Evolutionary conservation across 768 basidiomycete genomes (phyloP), one percentile per base, ranked within the genome.

Genomic region (Cyclocybe cylindracea): DNA sequence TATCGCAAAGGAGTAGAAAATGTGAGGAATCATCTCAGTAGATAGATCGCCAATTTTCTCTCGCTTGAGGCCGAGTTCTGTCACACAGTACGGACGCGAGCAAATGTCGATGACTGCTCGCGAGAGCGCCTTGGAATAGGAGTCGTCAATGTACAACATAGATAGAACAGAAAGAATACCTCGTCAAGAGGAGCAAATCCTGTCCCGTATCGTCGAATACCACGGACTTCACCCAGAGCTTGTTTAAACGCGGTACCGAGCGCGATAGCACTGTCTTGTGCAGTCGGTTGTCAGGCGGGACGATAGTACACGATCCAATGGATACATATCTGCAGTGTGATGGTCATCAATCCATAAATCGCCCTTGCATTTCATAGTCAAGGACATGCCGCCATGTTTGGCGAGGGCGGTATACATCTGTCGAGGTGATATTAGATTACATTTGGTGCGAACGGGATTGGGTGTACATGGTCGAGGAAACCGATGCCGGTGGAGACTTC

Each of bases 331-430:
- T 81, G 96, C 93, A 42, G 95, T 93, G 72, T 99, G 97, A 63
- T 98, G 97, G 72, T 99, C 97, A 71, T 99, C 97, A 53, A 98
- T 97, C 83, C 88, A 91, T 7, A 98, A 78, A 68, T 99, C 97
- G 37, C 97, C 97, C 65, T 90, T 85, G 70, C 94, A 98, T 60
- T 89, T 87, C 74, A 99, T 80, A 14, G 80, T 84, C 55, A 99
- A 75, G 0, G 93, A 94, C 85, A 97, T 90, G 51, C 94, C 94
- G 14, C 92, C 83, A 72, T 99, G 97, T 69, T 98, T 98, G 34
- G 97, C 96, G 4, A 99, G 82, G 2, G 97, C 96, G 57, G 93
- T 87, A 67, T 94, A 94, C 97, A 99, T 99, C 96, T 99, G 53
- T 7, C 36, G 19, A 37, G 44, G 33, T 39, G 19, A 57, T 53